Evolutionary conservation across 352 stramenopile genomes (phyloP).

Genomic region (Globisporangium ultimum): DNA sequence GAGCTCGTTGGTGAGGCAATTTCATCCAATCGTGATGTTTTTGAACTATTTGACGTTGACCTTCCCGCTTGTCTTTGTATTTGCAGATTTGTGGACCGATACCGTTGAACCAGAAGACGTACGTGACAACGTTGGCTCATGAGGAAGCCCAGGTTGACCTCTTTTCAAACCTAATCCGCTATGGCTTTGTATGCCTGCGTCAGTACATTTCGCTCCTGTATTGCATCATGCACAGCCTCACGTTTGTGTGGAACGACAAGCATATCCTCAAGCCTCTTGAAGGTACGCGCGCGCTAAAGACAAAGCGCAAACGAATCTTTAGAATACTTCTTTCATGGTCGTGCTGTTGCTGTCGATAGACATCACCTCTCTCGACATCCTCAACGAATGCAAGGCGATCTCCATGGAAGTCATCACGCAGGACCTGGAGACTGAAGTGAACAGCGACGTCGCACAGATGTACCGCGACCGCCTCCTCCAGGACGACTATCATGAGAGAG

Average conservation of each 20-base stretch:
- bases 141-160: no score
- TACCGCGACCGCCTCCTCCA: slow-evolving; percentile 33
- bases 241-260: slow-evolving; percentile 38
- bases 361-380: slow-evolving; percentile 49
- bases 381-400: slow-evolving; percentile 46
- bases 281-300: slow-evolving; percentile 27
- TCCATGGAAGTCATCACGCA: slow-evolving; percentile 42
- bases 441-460: slow-evolving; percentile 30
- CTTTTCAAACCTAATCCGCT: no score
- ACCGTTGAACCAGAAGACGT: slow-evolving; percentile 64
- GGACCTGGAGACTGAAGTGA: slow-evolving; percentile 47
- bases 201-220: slow-evolving; percentile 79
- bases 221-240: slow-evolving; percentile 73
- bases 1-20: slow-evolving; percentile 46
- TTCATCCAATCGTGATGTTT: background rate
- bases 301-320: background rate
- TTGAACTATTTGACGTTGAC: background rate
- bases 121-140: slow-evolving; percentile 13
- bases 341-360: slow-evolving; percentile 23
- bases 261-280: slow-evolving; percentile 51
- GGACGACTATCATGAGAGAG: background rate
- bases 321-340: background rate
- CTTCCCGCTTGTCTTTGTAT: background rate
- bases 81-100: slow-evolving; percentile 63
- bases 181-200: background rate